Conservation (phyloP, 306 rosid species). For the Quercus engelmannii region DNA sequence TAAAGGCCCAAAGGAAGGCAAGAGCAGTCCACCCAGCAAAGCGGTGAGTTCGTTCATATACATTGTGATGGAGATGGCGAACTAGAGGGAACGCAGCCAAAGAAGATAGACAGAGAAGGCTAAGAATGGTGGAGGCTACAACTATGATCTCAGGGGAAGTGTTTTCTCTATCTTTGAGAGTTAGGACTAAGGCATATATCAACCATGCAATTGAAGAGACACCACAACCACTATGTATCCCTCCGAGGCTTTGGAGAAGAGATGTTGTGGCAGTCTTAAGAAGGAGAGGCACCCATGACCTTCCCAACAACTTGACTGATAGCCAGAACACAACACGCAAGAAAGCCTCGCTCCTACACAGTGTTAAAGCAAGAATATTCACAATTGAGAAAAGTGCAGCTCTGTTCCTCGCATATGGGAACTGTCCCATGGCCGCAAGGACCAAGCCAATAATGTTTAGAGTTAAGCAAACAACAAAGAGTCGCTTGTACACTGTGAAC, state of each 20-base stretch:
- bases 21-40: slow-evolving; percentile 68
- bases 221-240: slow-evolving; percentile 76
- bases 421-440: slow-evolving; percentile 43
- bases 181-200: slow-evolving; percentile 41
- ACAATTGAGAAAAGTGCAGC: slow-evolving; percentile 59
- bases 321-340: slow-evolving; percentile 48
- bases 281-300: slow-evolving; percentile 42
- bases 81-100: slow-evolving; percentile 65
- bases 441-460: slow-evolving; percentile 41
- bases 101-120: slow-evolving; percentile 54
- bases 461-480: slow-evolving; percentile 41
- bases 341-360: slow-evolving; percentile 56
- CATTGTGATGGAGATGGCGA: slow-evolving; percentile 69
- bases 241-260: slow-evolving; percentile 70
- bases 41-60: slow-evolving; percentile 60
- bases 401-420: slow-evolving; percentile 41
- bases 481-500: slow-evolving; percentile 56
- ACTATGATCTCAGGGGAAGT: slow-evolving; percentile 41
- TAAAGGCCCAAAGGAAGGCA: slow-evolving; percentile 46
- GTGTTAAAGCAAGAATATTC: slow-evolving; percentile 52
- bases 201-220: slow-evolving; percentile 76
- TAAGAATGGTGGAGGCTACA: slow-evolving; percentile 45
- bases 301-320: slow-evolving; percentile 44
- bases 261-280: slow-evolving; percentile 54
- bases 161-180: slow-evolving; percentile 30